These are phyloP conservation scores for Starmerella roubikii DNA, from an alignment of 805 yeast species.

Conservation along the genomic window DNA sequence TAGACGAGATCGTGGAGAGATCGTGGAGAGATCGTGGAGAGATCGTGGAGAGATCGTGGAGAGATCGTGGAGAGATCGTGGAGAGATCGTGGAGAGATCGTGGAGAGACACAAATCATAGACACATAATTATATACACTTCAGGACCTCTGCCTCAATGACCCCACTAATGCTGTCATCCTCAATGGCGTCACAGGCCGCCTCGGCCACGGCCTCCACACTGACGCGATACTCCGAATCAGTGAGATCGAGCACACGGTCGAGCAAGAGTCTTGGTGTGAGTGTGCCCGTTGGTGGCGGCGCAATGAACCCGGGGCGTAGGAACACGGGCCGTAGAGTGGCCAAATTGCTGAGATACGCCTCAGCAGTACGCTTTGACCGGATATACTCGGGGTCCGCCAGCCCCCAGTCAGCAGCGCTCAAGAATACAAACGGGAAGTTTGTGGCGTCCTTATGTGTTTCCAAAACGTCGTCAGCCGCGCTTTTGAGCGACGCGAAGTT, in stretches of 20 bases:
- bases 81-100: too few species aligned
- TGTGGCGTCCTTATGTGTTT: background rate
- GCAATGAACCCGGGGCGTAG: conserved; percentile 67
- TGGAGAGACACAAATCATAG: background rate
- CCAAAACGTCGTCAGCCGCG: conserved; percentile 3
- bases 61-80: too few species aligned
- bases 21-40: too few species aligned
- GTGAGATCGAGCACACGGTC: conserved; percentile 33
- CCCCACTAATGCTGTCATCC: conserved; percentile 40
- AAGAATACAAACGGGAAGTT: conserved; percentile 47
- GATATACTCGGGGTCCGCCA: conserved; percentile 58
- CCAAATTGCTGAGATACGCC: conserved; percentile 29
- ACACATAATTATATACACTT: background rate
- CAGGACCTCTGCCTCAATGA: conserved; percentile 5
- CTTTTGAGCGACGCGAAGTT: conserved; percentile 5
- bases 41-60: too few species aligned
- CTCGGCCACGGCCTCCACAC: conserved; percentile 50
- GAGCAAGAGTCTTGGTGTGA: conserved; percentile 30
- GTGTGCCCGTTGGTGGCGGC: conserved; percentile 10
- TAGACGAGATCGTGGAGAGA: too few species aligned
- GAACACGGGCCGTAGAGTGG: conserved; percentile 45
- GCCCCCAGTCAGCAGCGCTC: conserved; percentile 61
- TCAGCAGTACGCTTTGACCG: conserved; percentile 71
- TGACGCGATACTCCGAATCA: conserved; percentile 32
- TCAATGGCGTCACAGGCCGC: conserved; percentile 42